A percentile compares a stretch with the other conserved stretches of the same genome.
Conservation (phyloP, 2,329 filamentous ascomycete species). For the Dothistroma septosporum region DNA sequence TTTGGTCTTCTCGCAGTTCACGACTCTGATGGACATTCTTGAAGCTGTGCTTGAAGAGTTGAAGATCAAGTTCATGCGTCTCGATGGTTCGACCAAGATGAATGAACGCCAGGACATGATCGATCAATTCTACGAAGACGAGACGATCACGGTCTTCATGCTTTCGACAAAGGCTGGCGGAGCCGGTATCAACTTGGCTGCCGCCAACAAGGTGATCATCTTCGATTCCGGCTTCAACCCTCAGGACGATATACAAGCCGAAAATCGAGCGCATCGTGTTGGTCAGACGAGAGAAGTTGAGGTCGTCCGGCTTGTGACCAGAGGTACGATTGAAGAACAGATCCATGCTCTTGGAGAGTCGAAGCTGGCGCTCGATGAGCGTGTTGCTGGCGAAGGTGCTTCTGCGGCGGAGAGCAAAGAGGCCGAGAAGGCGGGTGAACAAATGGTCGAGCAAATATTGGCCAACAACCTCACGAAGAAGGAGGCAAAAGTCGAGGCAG, state of each 20-base stretch:
- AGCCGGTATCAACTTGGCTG: conserved; percentile 93
- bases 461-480: conserved; percentile 27
- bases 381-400: conserved; percentile 59
- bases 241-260: conserved; percentile 95
- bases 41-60: conserved; percentile 73
- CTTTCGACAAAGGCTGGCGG: conserved; percentile 91
- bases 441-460: conserved; percentile 40
- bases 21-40: conserved; percentile 84
- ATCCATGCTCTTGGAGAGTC: conserved; percentile 88
- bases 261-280: conserved; percentile 92
- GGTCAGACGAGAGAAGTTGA: conserved; percentile 89
- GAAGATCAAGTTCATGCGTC: conserved; percentile 71
- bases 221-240: conserved; percentile 98
- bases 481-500: conserved; percentile 8
- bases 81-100: conserved; percentile 81
- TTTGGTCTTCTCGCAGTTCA: conserved; percentile 91
- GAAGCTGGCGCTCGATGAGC: conserved; percentile 82
- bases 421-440: conserved; percentile 39
- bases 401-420: conserved; percentile 37
- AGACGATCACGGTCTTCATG: conserved; percentile 80
- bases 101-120: conserved; percentile 80
- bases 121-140: conserved; percentile 75
- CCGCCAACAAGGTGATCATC: conserved; percentile 95
- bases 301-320: conserved; percentile 77
- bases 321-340: conserved; percentile 83